Percentiles rank a stretch among this genome's conserved stretches.
Conservation (phyloP, 805 yeast genomes). For the Monosporozyma unispora region DNA sequence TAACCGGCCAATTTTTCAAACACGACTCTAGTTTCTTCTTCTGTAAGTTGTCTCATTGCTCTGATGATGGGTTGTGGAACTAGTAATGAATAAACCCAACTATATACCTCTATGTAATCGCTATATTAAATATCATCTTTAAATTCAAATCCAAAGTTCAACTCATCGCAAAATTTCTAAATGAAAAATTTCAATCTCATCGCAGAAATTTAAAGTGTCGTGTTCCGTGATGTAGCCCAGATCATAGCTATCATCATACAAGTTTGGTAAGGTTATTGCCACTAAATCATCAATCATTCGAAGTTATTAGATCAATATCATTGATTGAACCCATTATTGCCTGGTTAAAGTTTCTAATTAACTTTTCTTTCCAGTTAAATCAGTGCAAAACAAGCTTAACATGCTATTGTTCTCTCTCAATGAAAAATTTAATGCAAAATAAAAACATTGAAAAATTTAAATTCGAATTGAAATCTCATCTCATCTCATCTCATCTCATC, state of each 20-base stretch:
- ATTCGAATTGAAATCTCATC: not conserved
- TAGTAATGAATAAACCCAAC: no score
- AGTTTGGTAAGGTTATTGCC: no score
- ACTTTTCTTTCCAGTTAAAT: no score
- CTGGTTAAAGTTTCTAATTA: no score
- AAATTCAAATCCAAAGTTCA: not conserved
- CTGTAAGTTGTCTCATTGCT: slow-evolving; percentile 86
- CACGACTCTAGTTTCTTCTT: slow-evolving; percentile 91
- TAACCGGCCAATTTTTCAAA: slow-evolving; percentile 94
- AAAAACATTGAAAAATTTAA: not conserved
- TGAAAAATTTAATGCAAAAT: not conserved
- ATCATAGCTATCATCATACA: no score
- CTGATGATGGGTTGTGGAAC: no score
- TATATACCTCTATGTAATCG: no score
- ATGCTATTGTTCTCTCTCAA: not conserved
- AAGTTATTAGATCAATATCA: no score
- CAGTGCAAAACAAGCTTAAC: no score
- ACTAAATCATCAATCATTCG: no score
- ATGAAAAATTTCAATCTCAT: slow-evolving; percentile 1
- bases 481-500: not conserved
- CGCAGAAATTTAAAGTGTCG: not conserved
- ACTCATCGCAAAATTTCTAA: not conserved
- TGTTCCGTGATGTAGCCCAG: not conserved
- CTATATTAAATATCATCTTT: not conserved
- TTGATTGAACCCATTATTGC: no score